Evolutionary conservation across 2,329 filamentous ascomycete genomes (phyloP).

Genomic region (Bipolaris sorokiniana): DNA sequence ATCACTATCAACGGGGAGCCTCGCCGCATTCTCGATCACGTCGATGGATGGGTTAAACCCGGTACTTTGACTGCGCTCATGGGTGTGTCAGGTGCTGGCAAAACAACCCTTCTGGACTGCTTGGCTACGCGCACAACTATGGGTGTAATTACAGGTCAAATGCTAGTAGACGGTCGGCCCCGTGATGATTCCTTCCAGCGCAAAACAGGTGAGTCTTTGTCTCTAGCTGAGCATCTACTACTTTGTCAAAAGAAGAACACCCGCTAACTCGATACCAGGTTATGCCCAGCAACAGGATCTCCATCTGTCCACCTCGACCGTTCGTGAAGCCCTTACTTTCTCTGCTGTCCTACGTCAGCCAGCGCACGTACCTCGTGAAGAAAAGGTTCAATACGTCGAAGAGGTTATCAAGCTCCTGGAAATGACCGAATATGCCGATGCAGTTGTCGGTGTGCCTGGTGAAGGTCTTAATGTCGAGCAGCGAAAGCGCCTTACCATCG

Average conservation of each 20-base stretch:
- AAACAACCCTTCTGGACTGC: slow-evolving; percentile 87
- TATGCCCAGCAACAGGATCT: slow-evolving; percentile 95
- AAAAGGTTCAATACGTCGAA: slow-evolving; percentile 87
- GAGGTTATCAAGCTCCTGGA: slow-evolving; percentile 90
- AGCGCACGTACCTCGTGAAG: slow-evolving; percentile 69
- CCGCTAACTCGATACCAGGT: slow-evolving; percentile 5
- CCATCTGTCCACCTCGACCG: slow-evolving; percentile 81
- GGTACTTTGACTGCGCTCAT: slow-evolving; percentile 85
- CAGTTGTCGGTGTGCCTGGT: slow-evolving; percentile 86
- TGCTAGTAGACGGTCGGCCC: slow-evolving; percentile 78
- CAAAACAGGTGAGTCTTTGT: slow-evolving; percentile 68
- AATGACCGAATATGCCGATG: slow-evolving; percentile 89
- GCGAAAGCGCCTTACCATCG: slow-evolving; percentile 82
- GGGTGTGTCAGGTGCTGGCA: slow-evolving; percentile 92
- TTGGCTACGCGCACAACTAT: slow-evolving; percentile 85
- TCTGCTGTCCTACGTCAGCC: slow-evolving; percentile 86
- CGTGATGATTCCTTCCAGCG: slow-evolving; percentile 86
- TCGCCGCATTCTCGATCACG: slow-evolving; percentile 79
- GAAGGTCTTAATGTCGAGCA: slow-evolving; percentile 74
- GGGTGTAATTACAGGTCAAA: slow-evolving; percentile 86
- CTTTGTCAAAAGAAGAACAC: background rate
- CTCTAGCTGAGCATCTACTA: background rate
- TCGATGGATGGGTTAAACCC: slow-evolving; percentile 93
- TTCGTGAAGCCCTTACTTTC: slow-evolving; percentile 86
- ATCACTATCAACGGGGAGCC: slow-evolving; percentile 80